Percentiles rank a stretch among this genome's conserved stretches.
Conservation (phyloP, 2,329 filamentous ascomycete species). For the Truncatella angustata region DNA sequence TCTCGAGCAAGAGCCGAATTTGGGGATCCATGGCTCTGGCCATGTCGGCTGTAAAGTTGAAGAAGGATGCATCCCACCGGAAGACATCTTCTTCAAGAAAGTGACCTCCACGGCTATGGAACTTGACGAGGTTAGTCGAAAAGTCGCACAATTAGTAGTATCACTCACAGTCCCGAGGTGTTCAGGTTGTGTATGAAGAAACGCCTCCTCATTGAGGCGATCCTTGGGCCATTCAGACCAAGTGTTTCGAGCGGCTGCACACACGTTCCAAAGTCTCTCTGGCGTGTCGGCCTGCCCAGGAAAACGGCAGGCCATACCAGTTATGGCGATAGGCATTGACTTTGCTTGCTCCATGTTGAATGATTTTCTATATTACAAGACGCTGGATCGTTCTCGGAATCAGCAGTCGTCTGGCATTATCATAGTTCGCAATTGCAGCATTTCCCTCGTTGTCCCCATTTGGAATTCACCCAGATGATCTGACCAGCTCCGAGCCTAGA, state of each 20-base stretch:
- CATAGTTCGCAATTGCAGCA: background rate
- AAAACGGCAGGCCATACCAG: constrained; percentile 11
- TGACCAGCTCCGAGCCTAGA: too few species aligned
- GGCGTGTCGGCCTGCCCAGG: constrained; percentile 6
- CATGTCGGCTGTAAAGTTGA: constrained; percentile 9
- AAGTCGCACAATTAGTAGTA: background rate
- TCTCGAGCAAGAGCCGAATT: constrained; percentile 4
- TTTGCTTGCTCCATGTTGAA: constrained; percentile 5
- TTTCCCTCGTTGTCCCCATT: too few species aligned
- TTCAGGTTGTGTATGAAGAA: constrained; percentile 3
- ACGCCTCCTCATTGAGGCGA: background rate
- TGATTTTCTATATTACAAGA: background rate
- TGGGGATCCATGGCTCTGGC: constrained; percentile 9
- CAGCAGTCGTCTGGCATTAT: background rate
- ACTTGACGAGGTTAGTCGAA: background rate
- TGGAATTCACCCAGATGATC: too few species aligned
- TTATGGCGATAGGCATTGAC: constrained; percentile 10
- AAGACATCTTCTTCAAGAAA: constrained; percentile 1
- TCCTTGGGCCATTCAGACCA: constrained; percentile 4
- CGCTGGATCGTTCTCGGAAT: background rate
- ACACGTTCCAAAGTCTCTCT: constrained; percentile 10
- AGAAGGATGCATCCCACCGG: constrained; percentile 9
- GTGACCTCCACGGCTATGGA: constrained; percentile 2
- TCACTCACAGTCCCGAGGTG: constrained; percentile 6
- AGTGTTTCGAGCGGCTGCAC: background rate